Evolutionary conservation across 768 basidiomycete genomes (phyloP).

Genomic region (Russula emetica): DNA sequence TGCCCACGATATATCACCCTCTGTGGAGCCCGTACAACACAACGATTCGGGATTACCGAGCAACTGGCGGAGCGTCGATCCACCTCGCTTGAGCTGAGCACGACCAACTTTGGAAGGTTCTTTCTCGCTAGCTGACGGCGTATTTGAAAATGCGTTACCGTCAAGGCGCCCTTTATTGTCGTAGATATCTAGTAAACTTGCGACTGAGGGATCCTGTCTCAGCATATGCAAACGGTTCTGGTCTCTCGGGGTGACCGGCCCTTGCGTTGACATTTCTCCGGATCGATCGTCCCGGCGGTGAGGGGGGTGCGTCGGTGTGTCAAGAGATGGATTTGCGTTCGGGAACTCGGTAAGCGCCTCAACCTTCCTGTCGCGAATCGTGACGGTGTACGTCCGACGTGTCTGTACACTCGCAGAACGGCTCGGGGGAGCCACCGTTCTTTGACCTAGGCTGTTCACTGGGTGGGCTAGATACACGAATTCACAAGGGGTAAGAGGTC

Average conservation of each 20-base stretch:
- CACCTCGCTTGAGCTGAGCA: slow-evolving; percentile 54
- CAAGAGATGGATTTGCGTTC: slow-evolving; percentile 48
- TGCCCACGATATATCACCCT: slow-evolving; percentile 83
- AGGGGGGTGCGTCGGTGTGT: slow-evolving; percentile 29
- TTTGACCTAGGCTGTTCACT: slow-evolving; percentile 52
- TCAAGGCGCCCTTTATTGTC: slow-evolving; percentile 67
- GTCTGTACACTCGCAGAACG: slow-evolving; percentile 50
- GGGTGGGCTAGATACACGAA: slow-evolving; percentile 44
- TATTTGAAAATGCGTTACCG: slow-evolving; percentile 60
- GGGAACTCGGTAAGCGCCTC: slow-evolving; percentile 64
- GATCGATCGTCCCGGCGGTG: slow-evolving; percentile 27
- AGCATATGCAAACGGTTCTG: slow-evolving; percentile 53
- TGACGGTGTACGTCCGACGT: slow-evolving; percentile 68
- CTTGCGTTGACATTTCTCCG: slow-evolving; percentile 32
- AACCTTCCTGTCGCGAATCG: slow-evolving; percentile 58
- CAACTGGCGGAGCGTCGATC: slow-evolving; percentile 71
- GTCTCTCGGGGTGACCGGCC: slow-evolving; percentile 43
- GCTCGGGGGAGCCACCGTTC: slow-evolving; percentile 47
- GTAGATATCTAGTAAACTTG: slow-evolving; percentile 66
- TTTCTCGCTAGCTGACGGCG: slow-evolving; percentile 38
- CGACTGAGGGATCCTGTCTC: slow-evolving; percentile 75
- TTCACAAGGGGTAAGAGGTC: slow-evolving; percentile 2
- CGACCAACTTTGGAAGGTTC: slow-evolving; percentile 38
- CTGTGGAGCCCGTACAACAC: slow-evolving; percentile 39
- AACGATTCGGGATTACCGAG: slow-evolving; percentile 49